Evolutionary conservation across 1,284 basidiomycete genomes (phyloP), one percentile per base, ranked within the genome.

Genomic region (Pisolithus thermaeus): DNA sequence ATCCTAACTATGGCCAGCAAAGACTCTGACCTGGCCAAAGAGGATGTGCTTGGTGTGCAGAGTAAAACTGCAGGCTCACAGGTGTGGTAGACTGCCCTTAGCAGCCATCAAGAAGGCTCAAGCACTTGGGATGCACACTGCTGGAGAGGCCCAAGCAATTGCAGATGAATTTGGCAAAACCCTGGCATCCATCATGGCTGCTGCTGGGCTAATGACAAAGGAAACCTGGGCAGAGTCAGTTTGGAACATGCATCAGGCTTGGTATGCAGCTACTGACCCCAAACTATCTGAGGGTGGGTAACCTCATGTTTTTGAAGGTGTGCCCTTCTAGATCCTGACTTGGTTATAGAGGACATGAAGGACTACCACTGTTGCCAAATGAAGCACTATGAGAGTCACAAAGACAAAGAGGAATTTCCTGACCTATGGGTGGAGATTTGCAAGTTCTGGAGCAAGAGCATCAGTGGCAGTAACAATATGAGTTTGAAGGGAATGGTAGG

Each of bases 151-250:
- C 3, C 5, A 23, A 7, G 22, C 50, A 6, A 52, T 52, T 50
- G 51, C 39, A 28, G 25, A 44, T 4, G 40, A 52, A 40, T 52
- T 49, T 49, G 50, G 32, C n/a, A 52, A 52, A 49, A 32, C 27
- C 8, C 3, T 25, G 9, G 6, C 22, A 23, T 23, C 18, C 1
- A 52, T 52, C 18, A 28, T 52, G 30, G 42, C 40, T 20, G 14
- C 30, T 40, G 51, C 51, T 27, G 35, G 51, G 18, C 45, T 52
- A 11, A 14, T 25, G 2, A 32, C n/a, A 7, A 49, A 49, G 42
- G 5, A 41, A n/a, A 52, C 28, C 7, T 0, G 23, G 8, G 38
- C 30, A 7, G 40, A 50, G 23, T 42, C 28, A 6, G 18, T 14
- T 18, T 52, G 51, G 39, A 52, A 52, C 39, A 25, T 42, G 39